Base-by-base conservation (phyloP, 805 yeast genomes). In the Nakazawaea populi region DNA sequence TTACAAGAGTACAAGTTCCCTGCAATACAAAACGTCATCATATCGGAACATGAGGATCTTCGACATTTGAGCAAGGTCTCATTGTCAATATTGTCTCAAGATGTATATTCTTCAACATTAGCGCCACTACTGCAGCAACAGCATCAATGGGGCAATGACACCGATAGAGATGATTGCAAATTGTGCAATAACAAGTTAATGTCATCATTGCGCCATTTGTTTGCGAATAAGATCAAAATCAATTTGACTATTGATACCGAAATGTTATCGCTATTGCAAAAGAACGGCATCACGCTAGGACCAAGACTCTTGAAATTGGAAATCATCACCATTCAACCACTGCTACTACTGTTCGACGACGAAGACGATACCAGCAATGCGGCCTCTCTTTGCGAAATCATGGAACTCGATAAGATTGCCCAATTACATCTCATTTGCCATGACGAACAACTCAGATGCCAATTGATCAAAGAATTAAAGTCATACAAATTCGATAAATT, bases 1-100 rank as follows among this genome's bases (percentile, higher is more conserved):
- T 35, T 48, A 7, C 47, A 43, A 29, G 44, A 38, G 14, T 48
- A 44, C 41, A 38, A 44, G 18, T 48, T 48, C 40, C 40, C 48
- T 10, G 44, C 14, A 4, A 31, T 43, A n/a, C 18, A 39, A 4
- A 44, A 34, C 6, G 4, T 48, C 14, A 34, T 38, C 11, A 24
- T 24, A 3, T 30, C 44, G 5, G 48, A 43, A n/a, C 28, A 36
- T 6, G 8, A 30, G 6, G 44, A 43, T 11, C 24, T 48, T 7
- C 27, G 37, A 18, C 44, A 38, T 40, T 44, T 48, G 44, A 43
- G 47, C 30, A 44, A 35, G 37, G 32, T 48, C 3, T 38, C 44
- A n/a, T 11, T 48, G n/a, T 43, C 46, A 8, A 43, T 43, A 18
- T 43, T 32, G 37, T 28, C 10, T 12, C 10, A 32, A 18, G 38